Conservation (phyloP, 139 green algal species). For the Asterochloris sp. region DNA sequence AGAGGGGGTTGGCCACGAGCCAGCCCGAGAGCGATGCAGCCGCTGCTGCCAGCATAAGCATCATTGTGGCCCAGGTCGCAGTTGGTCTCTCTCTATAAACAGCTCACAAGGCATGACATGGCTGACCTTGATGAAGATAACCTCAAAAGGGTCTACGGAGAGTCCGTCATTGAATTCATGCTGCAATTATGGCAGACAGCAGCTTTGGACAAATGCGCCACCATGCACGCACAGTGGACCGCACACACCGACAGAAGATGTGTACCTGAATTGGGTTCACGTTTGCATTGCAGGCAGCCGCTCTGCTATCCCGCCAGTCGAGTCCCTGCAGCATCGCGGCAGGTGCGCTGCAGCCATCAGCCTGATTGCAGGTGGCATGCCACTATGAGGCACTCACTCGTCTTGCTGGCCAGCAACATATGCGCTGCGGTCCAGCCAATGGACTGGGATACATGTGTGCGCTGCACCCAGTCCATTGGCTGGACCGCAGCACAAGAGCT, state of each 20-base stretch:
- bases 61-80: not conserved
- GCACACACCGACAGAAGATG: too few relatives aligned
- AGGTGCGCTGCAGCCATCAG: too few relatives aligned
- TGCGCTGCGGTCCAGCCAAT: too few relatives aligned
- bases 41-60: not conserved
- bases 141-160: not conserved
- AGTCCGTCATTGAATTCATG: slow-evolving; percentile 3
- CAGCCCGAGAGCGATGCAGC: not conserved
- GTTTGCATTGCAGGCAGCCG: not conserved
- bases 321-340: not conserved
- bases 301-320: not conserved
- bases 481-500: too few relatives aligned
- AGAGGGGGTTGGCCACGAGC: not conserved
- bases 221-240: too few relatives aligned
- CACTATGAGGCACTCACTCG: too few relatives aligned
- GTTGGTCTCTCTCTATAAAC: not conserved
- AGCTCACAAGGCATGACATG: not conserved
- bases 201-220: too few relatives aligned
- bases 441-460: too few relatives aligned
- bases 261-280: not conserved
- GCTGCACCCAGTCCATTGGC: too few relatives aligned
- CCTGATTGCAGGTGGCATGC: too few relatives aligned
- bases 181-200: not conserved
- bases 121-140: slow-evolving; percentile 13
- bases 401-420: too few relatives aligned